Evolutionary conservation across 1,139 yeast species (phyloP), one percentile per base, ranked within the genome.

Genomic region (Hanseniaspora sp.): DNA sequence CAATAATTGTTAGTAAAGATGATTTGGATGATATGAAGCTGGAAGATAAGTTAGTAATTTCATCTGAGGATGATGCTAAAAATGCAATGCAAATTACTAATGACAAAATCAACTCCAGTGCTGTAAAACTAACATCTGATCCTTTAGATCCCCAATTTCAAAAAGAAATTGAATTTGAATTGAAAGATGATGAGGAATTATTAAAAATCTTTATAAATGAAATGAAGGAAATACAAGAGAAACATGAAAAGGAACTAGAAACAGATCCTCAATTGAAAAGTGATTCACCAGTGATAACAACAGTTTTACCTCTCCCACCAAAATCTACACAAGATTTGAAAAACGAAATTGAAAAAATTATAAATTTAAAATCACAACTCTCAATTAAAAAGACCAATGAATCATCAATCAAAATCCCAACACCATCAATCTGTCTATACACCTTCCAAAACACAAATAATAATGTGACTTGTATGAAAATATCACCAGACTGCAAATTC

Each of bases 341-440:
- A 63, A 71, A 86, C 57, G 90, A 85, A 63, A 82, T 92, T 15
- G 74, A 80, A 58, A 78, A 81, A 57, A 86, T 92, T 41, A 86
- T 82, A 61, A 97, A 92, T 67, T 80, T 94, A 7, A 75, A 95
- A 58, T 79, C 84, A 46, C 79, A 84, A 58, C 79, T 92, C 53
- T 37, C 53, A 9, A 40, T 48, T 1, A 44, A 47, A 39, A 76
- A 74, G 58, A 68, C 92, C 54, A 79, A 77, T 35, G 69, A 23
- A 80, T 1, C 69, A 80, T 33, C 96, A 86, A 67, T 15, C 9
- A 39, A 46, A 28, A 84, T 95, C 0, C 74, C 87, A 33, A 78
- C 94, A 31, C 99, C 99, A 12, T 85, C 95, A 56, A 95, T 92
- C 42, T 92, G 98, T 69, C 87, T 92, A 96, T 94, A 92, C 71